Base-by-base conservation (phyloP, 305 asterid species). In the Fraxinus platypoda region DNA sequence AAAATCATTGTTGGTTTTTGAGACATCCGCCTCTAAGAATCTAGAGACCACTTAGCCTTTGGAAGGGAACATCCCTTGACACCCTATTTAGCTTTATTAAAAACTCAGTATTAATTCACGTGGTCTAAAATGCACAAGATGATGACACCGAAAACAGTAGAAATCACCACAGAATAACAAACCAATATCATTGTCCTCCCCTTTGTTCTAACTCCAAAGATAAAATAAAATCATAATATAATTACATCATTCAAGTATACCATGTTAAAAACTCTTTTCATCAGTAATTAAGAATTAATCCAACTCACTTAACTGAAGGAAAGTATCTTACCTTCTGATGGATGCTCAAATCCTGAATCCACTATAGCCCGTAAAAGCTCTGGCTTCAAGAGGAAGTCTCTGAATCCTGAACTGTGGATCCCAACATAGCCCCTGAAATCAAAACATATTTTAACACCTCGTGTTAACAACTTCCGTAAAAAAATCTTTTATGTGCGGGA, bases 261-360 rank as follows among this genome's bases (percentile, higher is more conserved):
- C 62, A 37, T 11, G 30, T 38, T 75, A 6, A 31, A 76, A 34
- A 49, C 35, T 75, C 62, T 33, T 31, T 85, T 64, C 37, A 71
- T 52, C 2, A 37, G n/a, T 54, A 74, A 57, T 19, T 57, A 57
- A 15, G 31, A 30, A 25, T 19, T n/a, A 35, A 74, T 30, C 33
- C 13, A 74, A 64, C 25, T 23, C 13, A 15, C 12, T 49, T 49
- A 31, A 41, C 30, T 26, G 23, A 34, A 59, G 33, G 26, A 11
- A 72, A 62, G 71, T 25, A 81, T 79, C 88, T 92, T 91, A 89
- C 97, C 98, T 92, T 94, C 98, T 3, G 98, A 94, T 37, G 98
- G 98, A 90, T 94, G 98, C 86, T 94, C 98, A 86, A 94, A 92
- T 76, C 98, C 98, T 0, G 93, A 94, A 86, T 94, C 98, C 77